Evolutionary conservation across 2,329 filamentous ascomycete genomes (phyloP).

Genomic region (Clarireedia monteithiana): DNA sequence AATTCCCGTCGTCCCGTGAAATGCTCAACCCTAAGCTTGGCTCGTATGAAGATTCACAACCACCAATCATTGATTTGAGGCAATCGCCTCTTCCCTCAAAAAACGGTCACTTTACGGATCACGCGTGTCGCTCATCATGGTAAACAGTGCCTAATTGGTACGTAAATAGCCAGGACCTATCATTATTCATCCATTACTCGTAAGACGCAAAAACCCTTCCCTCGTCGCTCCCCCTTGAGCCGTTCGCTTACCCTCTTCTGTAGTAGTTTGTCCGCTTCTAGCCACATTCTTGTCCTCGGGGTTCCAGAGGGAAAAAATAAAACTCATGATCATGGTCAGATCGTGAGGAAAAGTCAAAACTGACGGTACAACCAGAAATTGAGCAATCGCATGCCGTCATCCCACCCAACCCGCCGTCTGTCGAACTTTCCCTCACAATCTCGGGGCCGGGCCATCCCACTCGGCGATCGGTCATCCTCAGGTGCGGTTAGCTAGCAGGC

Average conservation of each 20-base stretch:
- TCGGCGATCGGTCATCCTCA: background rate
- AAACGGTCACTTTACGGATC: constrained; percentile 9
- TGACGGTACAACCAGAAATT: background rate
- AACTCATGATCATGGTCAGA: background rate
- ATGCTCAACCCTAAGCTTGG: constrained; percentile 18
- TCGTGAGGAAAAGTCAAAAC: background rate
- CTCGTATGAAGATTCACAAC: constrained; percentile 16
- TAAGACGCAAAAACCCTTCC: background rate
- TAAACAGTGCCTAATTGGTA: too few species aligned
- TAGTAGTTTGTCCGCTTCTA: background rate
- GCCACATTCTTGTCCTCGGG: background rate
- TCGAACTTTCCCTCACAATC: background rate
- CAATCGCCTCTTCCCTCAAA: constrained; percentile 15
- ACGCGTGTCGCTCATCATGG: constrained; percentile 12
- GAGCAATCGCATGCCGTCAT: constrained; percentile 14
- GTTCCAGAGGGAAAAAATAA: background rate
- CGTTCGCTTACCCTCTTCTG: background rate
- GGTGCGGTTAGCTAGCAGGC: background rate
- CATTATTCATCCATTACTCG: background rate
- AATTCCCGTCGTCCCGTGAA: background rate
- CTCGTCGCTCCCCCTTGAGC: background rate
- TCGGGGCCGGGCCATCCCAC: background rate
- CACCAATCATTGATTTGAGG: constrained; percentile 26
- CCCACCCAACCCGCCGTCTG: background rate
- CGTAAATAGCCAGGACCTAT: background rate